Evolutionary conservation across 768 basidiomycete genomes (phyloP).

Genomic region (Suillus spraguei): DNA sequence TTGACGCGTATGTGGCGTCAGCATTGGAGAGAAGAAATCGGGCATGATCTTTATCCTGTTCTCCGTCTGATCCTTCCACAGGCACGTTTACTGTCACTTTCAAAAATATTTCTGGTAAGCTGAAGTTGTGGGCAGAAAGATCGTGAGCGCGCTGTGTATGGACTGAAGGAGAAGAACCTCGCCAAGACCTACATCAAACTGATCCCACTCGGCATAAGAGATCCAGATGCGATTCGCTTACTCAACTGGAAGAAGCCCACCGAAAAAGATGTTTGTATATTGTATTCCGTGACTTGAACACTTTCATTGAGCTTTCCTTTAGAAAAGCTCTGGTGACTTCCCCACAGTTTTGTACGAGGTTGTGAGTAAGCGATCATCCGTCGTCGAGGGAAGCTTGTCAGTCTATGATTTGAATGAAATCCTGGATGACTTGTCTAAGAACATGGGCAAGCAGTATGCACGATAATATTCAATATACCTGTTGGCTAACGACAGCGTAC

Average conservation of each 20-base stretch:
- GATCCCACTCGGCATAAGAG: conserved; percentile 78
- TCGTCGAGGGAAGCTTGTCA: conserved; percentile 70
- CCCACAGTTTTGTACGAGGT: conserved; percentile 86
- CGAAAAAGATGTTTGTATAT: conserved; percentile 57
- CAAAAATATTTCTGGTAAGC: background rate
- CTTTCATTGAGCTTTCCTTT: conserved; percentile 10
- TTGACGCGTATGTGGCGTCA: conserved; percentile 33
- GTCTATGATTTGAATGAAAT: conserved; percentile 84
- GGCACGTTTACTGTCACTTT: conserved; percentile 39
- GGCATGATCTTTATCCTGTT: conserved; percentile 87
- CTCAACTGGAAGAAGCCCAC: conserved; percentile 90
- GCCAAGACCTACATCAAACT: conserved; percentile 92
- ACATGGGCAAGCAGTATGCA: conserved; percentile 73
- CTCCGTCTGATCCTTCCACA: conserved; percentile 90
- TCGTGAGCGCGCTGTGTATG: conserved; percentile 88
- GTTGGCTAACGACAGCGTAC: conserved; percentile 11
- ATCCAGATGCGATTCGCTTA: conserved; percentile 80
- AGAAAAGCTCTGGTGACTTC: conserved; percentile 86
- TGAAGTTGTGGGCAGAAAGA: conserved; percentile 69
- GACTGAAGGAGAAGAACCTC: conserved; percentile 92
- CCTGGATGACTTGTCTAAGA: conserved; percentile 75
- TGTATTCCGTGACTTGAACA: background rate
- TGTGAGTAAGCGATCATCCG: conserved; percentile 80
- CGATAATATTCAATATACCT: background rate
- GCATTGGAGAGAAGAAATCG: conserved; percentile 88